Evolutionary conservation across 2,329 filamentous ascomycete genomes (phyloP), one percentile per base, ranked within the genome.

Genomic region (Sphaerulina musiva): DNA sequence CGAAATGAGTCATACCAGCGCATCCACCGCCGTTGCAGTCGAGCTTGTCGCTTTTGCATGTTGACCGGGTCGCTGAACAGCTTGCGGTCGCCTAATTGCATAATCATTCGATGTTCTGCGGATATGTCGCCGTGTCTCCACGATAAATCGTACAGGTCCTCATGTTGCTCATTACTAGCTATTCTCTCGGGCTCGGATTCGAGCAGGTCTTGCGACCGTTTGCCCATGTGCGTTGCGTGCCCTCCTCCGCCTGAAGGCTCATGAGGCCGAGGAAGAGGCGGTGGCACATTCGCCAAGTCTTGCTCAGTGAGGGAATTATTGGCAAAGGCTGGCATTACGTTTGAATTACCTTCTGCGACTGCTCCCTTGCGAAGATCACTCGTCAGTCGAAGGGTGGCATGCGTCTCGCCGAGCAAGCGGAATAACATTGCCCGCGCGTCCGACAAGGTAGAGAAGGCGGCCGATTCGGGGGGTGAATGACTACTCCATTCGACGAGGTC

Each of bases 1-100:
- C 43, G 47, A 46, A 59, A 56, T 23, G 46, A 34, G n/a, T 56
- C 46, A 12, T 54, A 53, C 56, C 56, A 59, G 38, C 53, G n/a
- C 9, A 11, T 36, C 40, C 41, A 39, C 17, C 48, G 42, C 12
- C 40, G 11, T 11, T 57, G 48, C 8, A 48, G 47, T 6, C 39
- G 10, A 17, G 29, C 31, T 34, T 43, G 45, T 29, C 32, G 26
- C 10, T 34, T 26, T 12, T 47, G 48, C 4, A 39, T n/a, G 14
- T 43, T 32, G 17, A 46, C n/a, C 5, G 52, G 20, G 8, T 36
- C 55, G 11, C 45, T 23, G 29, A 40, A 32, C 44, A 51, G 47
- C 23, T 36, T n/a, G 14, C 39, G 39, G 23, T 50, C 48, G 40
- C 48, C 48, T 9, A 50, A 12, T 31, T 36, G 40, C 51, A 53